Conservation (phyloP, 73 alveolate species). For the Strombidium stylifer region DNA sequence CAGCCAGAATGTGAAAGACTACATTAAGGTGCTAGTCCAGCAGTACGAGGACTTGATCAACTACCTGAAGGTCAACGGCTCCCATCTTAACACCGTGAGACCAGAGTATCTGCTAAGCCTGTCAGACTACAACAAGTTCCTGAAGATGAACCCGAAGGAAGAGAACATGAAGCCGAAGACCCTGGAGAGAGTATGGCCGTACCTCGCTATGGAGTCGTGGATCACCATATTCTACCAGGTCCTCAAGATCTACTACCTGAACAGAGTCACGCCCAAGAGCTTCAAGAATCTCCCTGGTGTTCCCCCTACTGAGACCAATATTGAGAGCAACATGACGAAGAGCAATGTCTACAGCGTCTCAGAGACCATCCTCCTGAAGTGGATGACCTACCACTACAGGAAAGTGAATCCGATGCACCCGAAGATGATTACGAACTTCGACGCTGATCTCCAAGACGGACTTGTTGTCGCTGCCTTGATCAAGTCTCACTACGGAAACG, state of each 20-base stretch:
- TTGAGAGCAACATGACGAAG: conserved; percentile 69
- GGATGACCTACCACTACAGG: conserved; percentile 81
- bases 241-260: conserved; percentile 85
- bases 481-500: conserved; percentile 72
- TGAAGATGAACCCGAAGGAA: conserved; percentile 67
- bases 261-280: conserved; percentile 91
- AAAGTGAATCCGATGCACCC: conserved; percentile 72
- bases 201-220: conserved; percentile 95
- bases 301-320: conserved; percentile 82
- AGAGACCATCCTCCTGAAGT: conserved; percentile 90
- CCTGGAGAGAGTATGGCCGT: conserved; percentile 80
- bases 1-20: conserved; percentile 80
- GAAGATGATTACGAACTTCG: conserved; percentile 71
- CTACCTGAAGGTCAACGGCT: conserved; percentile 93
- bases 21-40: conserved; percentile 45
- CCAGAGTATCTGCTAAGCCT: conserved; percentile 92
- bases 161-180: conserved; percentile 76
- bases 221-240: conserved; percentile 87
- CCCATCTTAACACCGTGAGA: conserved; percentile 91
- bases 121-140: conserved; percentile 71
- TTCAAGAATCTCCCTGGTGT: conserved; percentile 88
- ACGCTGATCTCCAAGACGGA: conserved; percentile 82
- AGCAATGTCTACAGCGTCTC: conserved; percentile 90
- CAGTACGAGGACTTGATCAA: conserved; percentile 93
- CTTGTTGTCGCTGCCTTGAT: conserved; percentile 71